Base-by-base conservation (phyloP, 2,329 filamentous ascomycete species). In the Fusarium nygamai region DNA sequence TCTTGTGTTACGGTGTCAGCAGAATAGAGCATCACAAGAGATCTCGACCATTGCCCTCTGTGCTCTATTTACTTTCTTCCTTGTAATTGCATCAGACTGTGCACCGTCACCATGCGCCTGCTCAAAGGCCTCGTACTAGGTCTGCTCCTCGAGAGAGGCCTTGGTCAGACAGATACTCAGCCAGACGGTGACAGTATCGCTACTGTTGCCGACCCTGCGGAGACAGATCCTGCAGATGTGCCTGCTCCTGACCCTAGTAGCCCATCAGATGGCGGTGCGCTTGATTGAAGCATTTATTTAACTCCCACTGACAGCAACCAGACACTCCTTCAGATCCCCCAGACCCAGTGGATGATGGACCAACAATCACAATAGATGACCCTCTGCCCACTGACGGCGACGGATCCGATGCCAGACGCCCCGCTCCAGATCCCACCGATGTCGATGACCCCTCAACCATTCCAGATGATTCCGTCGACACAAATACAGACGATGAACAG, bases 101-200 rank as follows among this genome's bases (percentile, higher is more conserved):
- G 5, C 10, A 36, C 1, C 5, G 2, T 24, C 17, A 44, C 13
- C 2, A 67, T 67, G 64, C 64, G 44, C n/a, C 24, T 67, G 13
- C 48, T 67, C 16, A 67, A 44, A 29, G 27, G 64, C 27, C 38
- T 67, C 13, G 27, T 67, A 6, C 20, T 67, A 19, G 51, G 64
- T 24, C 38, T 67, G 0, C 43, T 67, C 9, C 34, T 61, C 7
- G 62, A 67, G 27, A 60, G 51, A 39, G 51, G 64, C 3, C 44
- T 67, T 1, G 9, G 51, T 8, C 64, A 67, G 36, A 67, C 62
- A 6, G 62, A 67, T 5, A 2, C 27, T 4, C 36, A 17, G 3
- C 13, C 44, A n/a, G n/a, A 9, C 8, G 51, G 34, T 16, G 62
- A 39, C 31, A n/a, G n/a, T 11, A 22, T 67, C 11, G 62, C 51